These are phyloP conservation scores for Euphorbia schlechtendalii DNA, from an alignment of 441 rosid species.

Conservation along the genomic window DNA sequence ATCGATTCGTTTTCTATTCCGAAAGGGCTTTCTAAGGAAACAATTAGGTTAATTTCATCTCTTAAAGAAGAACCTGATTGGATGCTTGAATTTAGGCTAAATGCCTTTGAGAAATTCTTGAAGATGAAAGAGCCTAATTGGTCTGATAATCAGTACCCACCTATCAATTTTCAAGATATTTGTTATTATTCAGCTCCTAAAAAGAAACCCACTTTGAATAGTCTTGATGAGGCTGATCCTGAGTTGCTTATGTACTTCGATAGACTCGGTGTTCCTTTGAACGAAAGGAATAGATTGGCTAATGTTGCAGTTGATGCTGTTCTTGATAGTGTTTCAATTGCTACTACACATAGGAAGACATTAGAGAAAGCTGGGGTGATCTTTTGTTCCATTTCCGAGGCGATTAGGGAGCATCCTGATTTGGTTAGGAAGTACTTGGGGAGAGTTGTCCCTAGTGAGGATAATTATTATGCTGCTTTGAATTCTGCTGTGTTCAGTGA, in stretches of 20 bases:
- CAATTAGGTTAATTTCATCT: slow-evolving; percentile 54
- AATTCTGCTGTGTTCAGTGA: slow-evolving; percentile 90
- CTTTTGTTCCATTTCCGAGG: slow-evolving; percentile 85
- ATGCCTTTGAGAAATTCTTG: slow-evolving; percentile 70
- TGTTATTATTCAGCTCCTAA: slow-evolving; percentile 93
- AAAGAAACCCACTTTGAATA: slow-evolving; percentile 68
- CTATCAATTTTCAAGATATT: slow-evolving; percentile 68
- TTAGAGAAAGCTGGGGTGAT: slow-evolving; percentile 73
- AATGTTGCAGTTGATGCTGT: slow-evolving; percentile 94
- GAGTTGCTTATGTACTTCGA: slow-evolving; percentile 67
- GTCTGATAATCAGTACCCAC: slow-evolving; percentile 75
- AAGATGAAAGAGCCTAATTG: slow-evolving; percentile 66
- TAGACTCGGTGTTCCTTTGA: slow-evolving; percentile 62
- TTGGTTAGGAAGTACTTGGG: slow-evolving; percentile 74
- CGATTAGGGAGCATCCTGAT: slow-evolving; percentile 66
- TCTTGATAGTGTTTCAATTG: slow-evolving; percentile 84
- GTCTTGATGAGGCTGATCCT: slow-evolving; percentile 87
- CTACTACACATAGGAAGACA: slow-evolving; percentile 77
- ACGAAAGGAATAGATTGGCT: slow-evolving; percentile 67
- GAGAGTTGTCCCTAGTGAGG: slow-evolving; percentile 77
- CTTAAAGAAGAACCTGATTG: slow-evolving; percentile 79
- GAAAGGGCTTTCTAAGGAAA: slow-evolving; percentile 74
- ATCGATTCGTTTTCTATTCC: slow-evolving; percentile 77
- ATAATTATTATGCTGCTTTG: slow-evolving; percentile 79
- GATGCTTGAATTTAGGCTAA: slow-evolving; percentile 80